Base-by-base conservation (phyloP, 805 yeast genomes). In the Ogataea neopini region DNA sequence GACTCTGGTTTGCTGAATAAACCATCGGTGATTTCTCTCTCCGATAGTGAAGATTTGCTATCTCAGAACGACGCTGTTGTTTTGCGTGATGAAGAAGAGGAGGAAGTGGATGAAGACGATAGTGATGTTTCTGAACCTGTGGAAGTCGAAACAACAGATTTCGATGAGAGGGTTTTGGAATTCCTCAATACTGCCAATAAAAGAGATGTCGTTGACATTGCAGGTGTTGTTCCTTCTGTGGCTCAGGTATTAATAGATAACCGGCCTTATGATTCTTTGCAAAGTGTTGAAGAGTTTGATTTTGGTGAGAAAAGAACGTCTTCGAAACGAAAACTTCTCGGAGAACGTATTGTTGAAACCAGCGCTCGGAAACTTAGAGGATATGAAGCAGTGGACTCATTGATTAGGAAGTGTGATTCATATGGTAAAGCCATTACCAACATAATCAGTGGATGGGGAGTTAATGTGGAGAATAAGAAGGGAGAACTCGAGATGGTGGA, bases 341-440 rank as follows among this genome's bases (percentile, higher is more conserved):
- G 97, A 9, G 85, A 85, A 57, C 79, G 80, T 60, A 75, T 88
- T 41, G 77, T 89, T 18, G 92, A 85, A 54, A 84, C 79, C 33
- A 78, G 91, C 4, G 78, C 79, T 40, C 71, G 76, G 52, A 84
- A 89, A 13, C 73, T 94, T 52, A 80, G 82, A 58, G 98, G 98
- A 4, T 94, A 94, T 64, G 84, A 83, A 51, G 98, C 99, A 0
- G 96, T 94, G 37, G 98, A 92, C 58, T 85, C 95, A n/a, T 72
- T 94, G 54, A 88, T 94, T 51, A 81, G 81, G 49, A 79, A 82
- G 55, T 94, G 99, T 70, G 81, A 90, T 8, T 77, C 79, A 14
- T 84, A 86, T 54, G 96, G 97, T 47, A 72, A 75, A 13, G 64
- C 73, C 6, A 89, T 94, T 48, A 75, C 89, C 4, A 64, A 69